Conservation (phyloP, 2,329 filamentous ascomycete species). For the Arachnomyces sp. region DNA sequence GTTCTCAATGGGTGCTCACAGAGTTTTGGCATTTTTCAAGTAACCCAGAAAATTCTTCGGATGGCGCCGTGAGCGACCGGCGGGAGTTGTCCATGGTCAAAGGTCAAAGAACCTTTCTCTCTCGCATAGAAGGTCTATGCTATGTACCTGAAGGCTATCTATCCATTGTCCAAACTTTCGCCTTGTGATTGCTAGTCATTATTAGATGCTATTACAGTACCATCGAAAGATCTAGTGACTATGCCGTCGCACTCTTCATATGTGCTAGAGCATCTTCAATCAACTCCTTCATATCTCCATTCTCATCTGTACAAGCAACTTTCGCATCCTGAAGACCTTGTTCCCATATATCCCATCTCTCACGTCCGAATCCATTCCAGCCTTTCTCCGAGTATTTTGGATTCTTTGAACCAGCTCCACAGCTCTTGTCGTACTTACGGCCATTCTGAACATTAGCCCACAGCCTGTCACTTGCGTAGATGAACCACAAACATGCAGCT, state of each 20-base stretch:
- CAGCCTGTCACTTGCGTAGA: conserved; percentile 9
- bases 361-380: conserved; percentile 5
- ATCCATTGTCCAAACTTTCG: background rate
- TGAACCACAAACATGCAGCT: conserved; percentile 13
- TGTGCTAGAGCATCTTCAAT: conserved; percentile 9
- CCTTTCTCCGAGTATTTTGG: conserved; percentile 4
- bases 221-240: background rate
- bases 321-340: conserved; percentile 4
- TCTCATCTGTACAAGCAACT: background rate
- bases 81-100: too few relatives aligned
- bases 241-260: conserved; percentile 1
- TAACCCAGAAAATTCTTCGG: too few relatives aligned
- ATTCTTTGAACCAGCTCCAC: conserved; percentile 4
- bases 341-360: conserved; percentile 6
- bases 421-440: conserved; percentile 3
- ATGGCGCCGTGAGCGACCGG: too few relatives aligned
- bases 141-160: background rate
- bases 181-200: background rate
- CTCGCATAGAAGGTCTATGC: background rate
- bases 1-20: too few relatives aligned
- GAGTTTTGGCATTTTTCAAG: too few relatives aligned
- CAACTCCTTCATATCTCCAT: conserved; percentile 5
- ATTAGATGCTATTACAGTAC: background rate
- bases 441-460: conserved; percentile 10
- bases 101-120: too few relatives aligned